Evolutionary conservation across 805 yeast species (phyloP).

Genomic region (Metschnikowia noctiluminum): DNA sequence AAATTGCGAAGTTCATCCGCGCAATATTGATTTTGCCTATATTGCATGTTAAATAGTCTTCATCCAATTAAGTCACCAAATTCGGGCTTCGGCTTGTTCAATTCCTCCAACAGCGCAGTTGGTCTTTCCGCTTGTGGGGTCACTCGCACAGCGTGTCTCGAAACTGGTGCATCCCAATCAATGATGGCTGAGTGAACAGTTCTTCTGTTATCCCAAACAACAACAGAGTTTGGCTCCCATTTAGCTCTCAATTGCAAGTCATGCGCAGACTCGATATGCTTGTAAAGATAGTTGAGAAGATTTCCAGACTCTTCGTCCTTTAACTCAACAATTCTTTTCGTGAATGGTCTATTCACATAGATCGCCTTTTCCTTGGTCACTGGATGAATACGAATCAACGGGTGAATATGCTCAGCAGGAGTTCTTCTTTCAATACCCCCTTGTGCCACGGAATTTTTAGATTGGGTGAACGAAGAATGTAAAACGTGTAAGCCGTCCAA

Average conservation of each 20-base stretch:
- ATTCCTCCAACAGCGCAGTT: conserved; percentile 34
- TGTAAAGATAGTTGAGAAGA: conserved; percentile 30
- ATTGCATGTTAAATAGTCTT: no score
- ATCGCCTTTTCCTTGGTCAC: conserved; percentile 30
- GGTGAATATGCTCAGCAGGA: conserved; percentile 34
- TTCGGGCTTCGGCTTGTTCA: conserved; percentile 25
- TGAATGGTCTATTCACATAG: conserved; percentile 33
- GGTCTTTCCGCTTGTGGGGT: conserved; percentile 40
- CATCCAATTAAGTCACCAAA: conserved; percentile 6
- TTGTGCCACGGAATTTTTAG: conserved; percentile 23
- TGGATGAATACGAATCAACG: conserved; percentile 35
- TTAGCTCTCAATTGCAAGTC: conserved; percentile 36
- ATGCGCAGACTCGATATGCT: conserved; percentile 31
- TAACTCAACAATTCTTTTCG: conserved; percentile 33
- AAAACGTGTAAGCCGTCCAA: conserved; percentile 32
- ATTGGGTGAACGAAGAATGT: conserved; percentile 35
- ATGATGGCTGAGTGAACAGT: conserved; percentile 34
- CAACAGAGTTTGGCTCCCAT: conserved; percentile 38
- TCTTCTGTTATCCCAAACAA: conserved; percentile 35
- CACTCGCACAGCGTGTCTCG: conserved; percentile 35
- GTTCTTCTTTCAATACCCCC: conserved; percentile 35
- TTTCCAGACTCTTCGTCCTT: conserved; percentile 33
- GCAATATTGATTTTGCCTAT: no score
- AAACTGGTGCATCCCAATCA: conserved; percentile 35
- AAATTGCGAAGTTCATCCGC: no score